These are phyloP conservation scores for Corallochytrium limacisporum DNA, from an alignment of 78 protist genomes.

Conservation along the genomic window DNA sequence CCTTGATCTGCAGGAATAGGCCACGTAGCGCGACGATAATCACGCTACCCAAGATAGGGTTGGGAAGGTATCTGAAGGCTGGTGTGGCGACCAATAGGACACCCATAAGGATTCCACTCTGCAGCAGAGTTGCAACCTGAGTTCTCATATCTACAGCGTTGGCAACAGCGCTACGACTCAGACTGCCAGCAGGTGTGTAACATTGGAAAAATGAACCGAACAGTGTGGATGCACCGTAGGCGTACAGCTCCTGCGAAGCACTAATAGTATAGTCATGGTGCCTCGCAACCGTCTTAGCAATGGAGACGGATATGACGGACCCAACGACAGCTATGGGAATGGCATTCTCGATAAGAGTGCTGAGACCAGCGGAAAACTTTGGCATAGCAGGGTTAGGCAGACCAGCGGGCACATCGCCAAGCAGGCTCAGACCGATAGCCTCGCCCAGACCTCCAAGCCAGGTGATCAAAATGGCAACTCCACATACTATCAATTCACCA, in stretches of 20 bases:
- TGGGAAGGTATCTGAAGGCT: slow-evolving; percentile 26
- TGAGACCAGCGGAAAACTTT: background rate
- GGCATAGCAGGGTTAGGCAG: slow-evolving; percentile 14
- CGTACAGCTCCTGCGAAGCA: slow-evolving; percentile 29
- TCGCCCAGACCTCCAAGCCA: background rate
- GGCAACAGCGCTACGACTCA: slow-evolving; percentile 22
- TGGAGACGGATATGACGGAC: slow-evolving; percentile 16
- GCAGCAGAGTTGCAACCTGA: slow-evolving; percentile 10
- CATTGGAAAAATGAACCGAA: slow-evolving; percentile 26
- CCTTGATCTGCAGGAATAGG: background rate
- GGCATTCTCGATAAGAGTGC: background rate
- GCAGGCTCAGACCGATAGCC: background rate
- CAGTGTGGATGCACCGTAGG: slow-evolving; percentile 17
- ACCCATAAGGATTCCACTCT: slow-evolving; percentile 1
- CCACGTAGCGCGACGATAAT: slow-evolving; percentile 19
- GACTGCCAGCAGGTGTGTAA: slow-evolving; percentile 13
- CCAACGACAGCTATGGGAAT: slow-evolving; percentile 10
- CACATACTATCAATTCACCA: slow-evolving; percentile 11
- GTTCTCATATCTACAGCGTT: slow-evolving; percentile 11
- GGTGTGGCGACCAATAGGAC: slow-evolving; percentile 1
- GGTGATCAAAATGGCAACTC: background rate
- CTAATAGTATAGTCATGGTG: background rate
- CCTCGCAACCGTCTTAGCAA: slow-evolving; percentile 18
- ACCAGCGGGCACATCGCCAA: slow-evolving; percentile 29
- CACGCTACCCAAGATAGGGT: slow-evolving; percentile 22